Evolutionary conservation across 306 rosid genomes (phyloP), one percentile per base, ranked within the genome.

Genomic region (Quercus wislizeni): DNA sequence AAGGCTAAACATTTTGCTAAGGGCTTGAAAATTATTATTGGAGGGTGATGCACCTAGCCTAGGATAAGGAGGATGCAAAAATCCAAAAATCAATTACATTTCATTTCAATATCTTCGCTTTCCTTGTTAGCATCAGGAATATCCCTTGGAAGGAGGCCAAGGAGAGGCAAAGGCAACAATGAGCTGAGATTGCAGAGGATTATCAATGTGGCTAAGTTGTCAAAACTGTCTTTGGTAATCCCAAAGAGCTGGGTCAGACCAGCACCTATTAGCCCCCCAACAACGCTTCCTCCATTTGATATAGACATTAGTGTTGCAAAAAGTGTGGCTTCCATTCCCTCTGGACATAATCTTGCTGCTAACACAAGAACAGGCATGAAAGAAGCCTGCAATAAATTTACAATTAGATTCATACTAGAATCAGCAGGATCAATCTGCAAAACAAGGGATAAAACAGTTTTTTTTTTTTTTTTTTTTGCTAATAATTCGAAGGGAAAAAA

Each of bases 261-360:
- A 59, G 99, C 99, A 55, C 99, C 99, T 35, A 95, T 80, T 82
- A 93, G 84, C 27, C 98, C 99, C 82, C 99, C 99, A 78, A 95
- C 78, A 80, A 95, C 96, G 41, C 96, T 91, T 70, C 98, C 99
- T 46, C 94, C 99, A 25, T 95, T 95, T 17, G 93, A 90, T 77
- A 95, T 80, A 23, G 99, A 95, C 99, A 95, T 95, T 19, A 95
- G 97, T 82, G 99, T 95, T 76, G 99, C 99, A n/a, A 95, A 95
- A 69, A 93, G 97, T 17, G 98, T 95, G 64, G 99, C 99, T 79
- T 95, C 98, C 92, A 95, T 90, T 74, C 99, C 99, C 89, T 95
- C 99, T 0, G 98, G 99, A 83, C 99, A 95, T 68, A 95, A 80
- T 79, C 82, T 95, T 75, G 99, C 99, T 23, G 99, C 97, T 63